These are phyloP conservation scores for Penicillium goetzii DNA, from an alignment of 495 filamentous ascomycete genomes.

Conservation along the genomic window DNA sequence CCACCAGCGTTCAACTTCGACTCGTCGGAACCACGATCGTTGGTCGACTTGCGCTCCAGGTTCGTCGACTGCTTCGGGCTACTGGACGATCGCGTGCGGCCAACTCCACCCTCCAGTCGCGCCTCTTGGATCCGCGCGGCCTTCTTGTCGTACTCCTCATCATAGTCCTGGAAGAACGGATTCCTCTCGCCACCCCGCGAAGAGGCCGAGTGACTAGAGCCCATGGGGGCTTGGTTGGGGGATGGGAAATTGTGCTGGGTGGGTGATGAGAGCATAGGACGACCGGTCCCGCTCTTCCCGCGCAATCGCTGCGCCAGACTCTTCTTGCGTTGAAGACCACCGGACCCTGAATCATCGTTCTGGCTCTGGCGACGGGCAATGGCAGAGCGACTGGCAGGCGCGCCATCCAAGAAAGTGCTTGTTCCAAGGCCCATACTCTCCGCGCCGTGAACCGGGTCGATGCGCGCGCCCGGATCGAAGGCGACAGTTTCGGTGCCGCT, in stretches of 20 bases:
- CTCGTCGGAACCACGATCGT: slow-evolving; percentile 59
- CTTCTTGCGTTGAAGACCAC: slow-evolving; percentile 86
- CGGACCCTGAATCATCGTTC: slow-evolving; percentile 51
- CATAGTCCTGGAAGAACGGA: slow-evolving; percentile 88
- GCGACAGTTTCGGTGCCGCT: slow-evolving; percentile 48
- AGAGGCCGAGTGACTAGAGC: slow-evolving; percentile 39
- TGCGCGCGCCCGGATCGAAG: slow-evolving; percentile 61
- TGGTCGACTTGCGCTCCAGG: slow-evolving; percentile 71
- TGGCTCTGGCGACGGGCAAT: slow-evolving; percentile 79
- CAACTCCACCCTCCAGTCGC: slow-evolving; percentile 50
- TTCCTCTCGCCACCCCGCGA: slow-evolving; percentile 61
- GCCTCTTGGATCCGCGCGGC: slow-evolving; percentile 62
- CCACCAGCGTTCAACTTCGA: slow-evolving; percentile 50
- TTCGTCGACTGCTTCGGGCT: slow-evolving; percentile 59
- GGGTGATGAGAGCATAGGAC: slow-evolving; percentile 49
- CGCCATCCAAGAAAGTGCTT: slow-evolving; percentile 93
- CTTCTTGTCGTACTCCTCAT: slow-evolving; percentile 72
- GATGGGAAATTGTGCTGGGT: slow-evolving; percentile 33
- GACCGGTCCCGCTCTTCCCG: slow-evolving; percentile 62
- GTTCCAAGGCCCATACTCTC: slow-evolving; percentile 86
- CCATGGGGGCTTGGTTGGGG: slow-evolving; percentile 41
- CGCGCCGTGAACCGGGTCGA: slow-evolving; percentile 79
- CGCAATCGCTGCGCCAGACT: slow-evolving; percentile 86
- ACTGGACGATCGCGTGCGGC: slow-evolving; percentile 56
- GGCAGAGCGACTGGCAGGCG: slow-evolving; percentile 81